Conservation (phyloP, 768 basidiomycete genomes). For the Exidia glandulosa region DNA sequence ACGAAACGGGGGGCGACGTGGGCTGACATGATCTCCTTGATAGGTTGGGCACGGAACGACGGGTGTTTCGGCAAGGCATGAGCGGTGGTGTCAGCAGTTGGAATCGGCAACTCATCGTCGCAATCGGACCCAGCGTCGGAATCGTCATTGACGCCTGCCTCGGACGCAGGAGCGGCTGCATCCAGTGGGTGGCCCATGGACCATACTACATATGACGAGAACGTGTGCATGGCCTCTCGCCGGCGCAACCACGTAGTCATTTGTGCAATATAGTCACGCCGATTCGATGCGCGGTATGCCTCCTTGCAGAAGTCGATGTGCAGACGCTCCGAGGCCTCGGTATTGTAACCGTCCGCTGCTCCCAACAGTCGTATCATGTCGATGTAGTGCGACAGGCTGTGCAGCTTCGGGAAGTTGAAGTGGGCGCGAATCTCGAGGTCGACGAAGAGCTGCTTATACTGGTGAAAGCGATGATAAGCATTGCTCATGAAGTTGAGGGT, state of each 20-base stretch:
- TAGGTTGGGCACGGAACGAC: too few relatives aligned
- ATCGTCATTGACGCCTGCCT: not conserved
- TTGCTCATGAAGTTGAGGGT: conserved; percentile 17
- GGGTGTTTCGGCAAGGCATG: too few relatives aligned
- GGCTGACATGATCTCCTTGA: too few relatives aligned
- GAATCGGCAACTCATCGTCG: too few relatives aligned
- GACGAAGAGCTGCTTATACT: conserved; percentile 19
- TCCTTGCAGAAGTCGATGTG: conserved; percentile 35
- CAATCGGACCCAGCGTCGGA: too few relatives aligned
- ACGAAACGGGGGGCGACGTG: not conserved
- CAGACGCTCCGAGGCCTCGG: conserved; percentile 25
- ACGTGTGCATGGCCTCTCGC: conserved; percentile 22
- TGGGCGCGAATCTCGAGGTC: conserved; percentile 14
- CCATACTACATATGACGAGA: conserved; percentile 20
- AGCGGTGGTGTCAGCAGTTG: too few relatives aligned
- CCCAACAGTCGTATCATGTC: conserved; percentile 14
- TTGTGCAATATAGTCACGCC: conserved; percentile 21
- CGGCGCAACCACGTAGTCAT: conserved; percentile 29
- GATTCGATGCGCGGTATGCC: conserved; percentile 20
- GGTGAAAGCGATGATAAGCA: conserved; percentile 18
- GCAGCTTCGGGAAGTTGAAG: conserved; percentile 30
- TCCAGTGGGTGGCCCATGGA: not conserved
- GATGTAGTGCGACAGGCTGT: conserved; percentile 19
- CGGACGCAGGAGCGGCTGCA: not conserved
- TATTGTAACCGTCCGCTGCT: conserved; percentile 23